Evolutionary conservation across 2,329 filamentous ascomycete species (phyloP), one percentile per base, ranked within the genome.

Genomic region (Epichloe typhina): DNA sequence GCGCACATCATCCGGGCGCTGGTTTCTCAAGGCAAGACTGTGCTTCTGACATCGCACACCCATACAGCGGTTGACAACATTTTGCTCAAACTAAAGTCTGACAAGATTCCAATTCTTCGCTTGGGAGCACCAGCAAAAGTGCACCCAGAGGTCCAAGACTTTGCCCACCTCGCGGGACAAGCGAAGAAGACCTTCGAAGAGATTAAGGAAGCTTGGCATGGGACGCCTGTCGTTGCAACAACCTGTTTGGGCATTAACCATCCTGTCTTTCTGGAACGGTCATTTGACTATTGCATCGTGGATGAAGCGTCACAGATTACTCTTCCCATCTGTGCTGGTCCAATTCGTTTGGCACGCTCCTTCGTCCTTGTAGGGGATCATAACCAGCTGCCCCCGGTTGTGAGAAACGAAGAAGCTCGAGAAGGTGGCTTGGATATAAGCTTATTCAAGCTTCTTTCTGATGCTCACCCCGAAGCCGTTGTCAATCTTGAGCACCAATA

Each of bases 41-140:
- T 98, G 13, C 72, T 98, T 6, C 72, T 98, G 40, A 94, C 93
- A 0, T 96, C 90, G 0, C 97, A 97, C 65, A 98, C 93, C 0
- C 93, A 98, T 63, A 95, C 90, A 1, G 93, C 93, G 3, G 93
- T 98, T 3, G 93, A 98, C 77, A 98, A 98, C 57, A 98, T 98
- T 59, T 71, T 98, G 6, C 73, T 98, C 54, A 98, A 98, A 68
- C 82, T 98, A 50, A 84, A 84, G 49, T 72, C 84, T 21, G 86
- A 91, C 57, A 79, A 80, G 8, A 86, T 89, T 41, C 80, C 82
- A 2, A 84, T 95, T 47, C 72, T 98, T 37, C 83, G 93, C n/a
- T 77, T 98, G 0, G 93, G 93, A 5, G 84, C 86, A 1, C 73
- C 82, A 3, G 83, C 86, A 19, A 96, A 96, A 64, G 80, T 98